Conservation (phyloP, 768 basidiomycete species). For the Cyclocybe cylindracea region DNA sequence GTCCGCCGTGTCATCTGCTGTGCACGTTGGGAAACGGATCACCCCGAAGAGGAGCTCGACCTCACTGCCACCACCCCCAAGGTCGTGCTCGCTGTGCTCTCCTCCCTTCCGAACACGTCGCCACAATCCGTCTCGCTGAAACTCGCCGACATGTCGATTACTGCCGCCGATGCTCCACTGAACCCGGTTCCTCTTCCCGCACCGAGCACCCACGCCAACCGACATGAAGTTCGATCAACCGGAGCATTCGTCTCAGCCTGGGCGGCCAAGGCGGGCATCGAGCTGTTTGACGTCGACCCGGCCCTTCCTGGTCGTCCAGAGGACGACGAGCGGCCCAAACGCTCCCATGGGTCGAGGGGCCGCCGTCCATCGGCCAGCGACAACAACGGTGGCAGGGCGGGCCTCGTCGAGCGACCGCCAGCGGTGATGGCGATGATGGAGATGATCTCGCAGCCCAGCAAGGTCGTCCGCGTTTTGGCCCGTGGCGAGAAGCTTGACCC, state of each 20-base stretch:
- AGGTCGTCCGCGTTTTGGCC: constrained; percentile 77
- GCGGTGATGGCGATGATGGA: constrained; percentile 86
- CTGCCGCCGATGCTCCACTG: constrained; percentile 25
- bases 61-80: constrained; percentile 30
- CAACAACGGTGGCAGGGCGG: constrained; percentile 23
- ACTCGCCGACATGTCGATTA: constrained; percentile 26
- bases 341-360: constrained; percentile 20
- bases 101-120: constrained; percentile 34
- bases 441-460: constrained; percentile 69
- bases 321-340: constrained; percentile 29
- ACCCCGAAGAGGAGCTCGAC: constrained; percentile 36
- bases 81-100: constrained; percentile 63
- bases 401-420: constrained; percentile 75
- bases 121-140: constrained; percentile 29
- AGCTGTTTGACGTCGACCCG: constrained; percentile 55
- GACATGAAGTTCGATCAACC: constrained; percentile 64
- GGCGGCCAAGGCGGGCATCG: constrained; percentile 65
- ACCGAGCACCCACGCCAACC: constrained; percentile 51
- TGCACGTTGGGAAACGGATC: constrained; percentile 71
- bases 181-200: constrained; percentile 70
- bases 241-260: constrained; percentile 66
- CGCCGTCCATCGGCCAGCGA: constrained; percentile 27
- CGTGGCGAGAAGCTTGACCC: constrained; percentile 82
- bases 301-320: constrained; percentile 34
- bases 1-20: constrained; percentile 83